Base-by-base conservation (phyloP, 768 basidiomycete genomes). In the Leccinum incarnatum region DNA sequence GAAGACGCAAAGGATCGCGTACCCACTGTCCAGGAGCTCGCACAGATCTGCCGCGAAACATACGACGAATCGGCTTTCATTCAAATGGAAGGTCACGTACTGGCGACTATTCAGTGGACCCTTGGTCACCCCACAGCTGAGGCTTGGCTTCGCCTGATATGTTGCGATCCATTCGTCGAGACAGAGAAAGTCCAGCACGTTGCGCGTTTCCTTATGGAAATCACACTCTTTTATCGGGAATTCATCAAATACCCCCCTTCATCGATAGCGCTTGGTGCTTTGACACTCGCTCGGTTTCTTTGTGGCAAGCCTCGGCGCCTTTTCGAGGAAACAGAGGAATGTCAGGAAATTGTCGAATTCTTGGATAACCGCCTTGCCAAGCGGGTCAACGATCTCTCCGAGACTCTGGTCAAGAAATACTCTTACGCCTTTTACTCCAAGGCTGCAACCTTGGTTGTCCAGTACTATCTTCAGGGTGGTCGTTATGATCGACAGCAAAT, bases 1-100 rank as follows among this genome's bases (percentile, higher is more conserved):
- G 97, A 99, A 76, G 97, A 99, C 69, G 91, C 95, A 23, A 98
- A 99, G 75, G 96, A 98, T 70, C 93, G 95, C 62, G 94, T 98
- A 14, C 97, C 97, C 11, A 92, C 94, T 1, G 91, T 98, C 6
- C 88, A 93, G 69, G 95, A 98, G 63, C 88, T 99, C 55, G 88
- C 88, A 47, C 89, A 94, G 70, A 94, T 97, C 73, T 98, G 97
- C 77, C 93, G 90, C 68, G 89, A 95, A 69, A 93, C 94, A 2
- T 98, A 98, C 74, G 95, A 98, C 72, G 95, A 96, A 74, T 89
- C 89, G 3, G 96, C 96, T 2, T 99, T 99, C 75, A 88, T 98
- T 60, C 97, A 99, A 76, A 98, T 99, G 97, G 97, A 99, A 74
- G 90, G 91, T 5, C 97, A 99, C 69, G 92, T 99, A 53, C 83